Evolutionary conservation across 2,329 filamentous ascomycete genomes (phyloP).

Genomic region (Blastomyces percursus): DNA sequence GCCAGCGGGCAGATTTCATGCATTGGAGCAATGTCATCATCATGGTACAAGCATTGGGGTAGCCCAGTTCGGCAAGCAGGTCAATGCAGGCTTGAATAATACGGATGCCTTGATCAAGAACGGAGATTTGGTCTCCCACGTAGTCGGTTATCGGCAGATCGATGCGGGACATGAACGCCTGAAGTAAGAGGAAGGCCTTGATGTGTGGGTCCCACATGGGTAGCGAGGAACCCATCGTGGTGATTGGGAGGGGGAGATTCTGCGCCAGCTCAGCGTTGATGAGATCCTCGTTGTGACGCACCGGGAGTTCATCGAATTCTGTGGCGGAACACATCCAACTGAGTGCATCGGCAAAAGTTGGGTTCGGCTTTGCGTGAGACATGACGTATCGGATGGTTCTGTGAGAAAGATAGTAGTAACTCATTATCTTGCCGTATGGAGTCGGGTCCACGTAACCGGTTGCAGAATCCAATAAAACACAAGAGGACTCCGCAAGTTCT

Average conservation of each 20-base stretch:
- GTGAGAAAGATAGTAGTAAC: conserved; percentile 96
- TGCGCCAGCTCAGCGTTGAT: conserved; percentile 85
- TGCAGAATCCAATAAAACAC: conserved; percentile 61
- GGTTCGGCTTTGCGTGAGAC: conserved; percentile 60
- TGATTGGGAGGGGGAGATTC: conserved; percentile 60
- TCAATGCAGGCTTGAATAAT: conserved; percentile 94
- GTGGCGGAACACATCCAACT: conserved; percentile 88
- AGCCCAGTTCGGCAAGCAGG: conserved; percentile 79
- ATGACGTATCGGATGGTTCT: conserved; percentile 82
- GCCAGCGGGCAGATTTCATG: conserved; percentile 89
- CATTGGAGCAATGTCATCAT: conserved; percentile 83
- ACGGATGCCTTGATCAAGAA: conserved; percentile 92
- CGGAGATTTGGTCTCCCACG: conserved; percentile 78
- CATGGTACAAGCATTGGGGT: conserved; percentile 61
- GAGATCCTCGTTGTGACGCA: conserved; percentile 95
- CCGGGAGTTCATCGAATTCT: conserved; percentile 95
- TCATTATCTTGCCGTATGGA: conserved; percentile 94
- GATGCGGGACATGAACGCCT: conserved; percentile 89
- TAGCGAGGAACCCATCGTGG: conserved; percentile 46
- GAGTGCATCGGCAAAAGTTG: conserved; percentile 69
- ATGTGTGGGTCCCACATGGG: conserved; percentile 99
- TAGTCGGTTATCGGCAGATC: conserved; percentile 93
- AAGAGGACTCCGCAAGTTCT: conserved; percentile 74
- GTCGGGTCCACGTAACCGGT: conserved; percentile 88
- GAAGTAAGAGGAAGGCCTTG: conserved; percentile 85